These are phyloP conservation scores for Quercus phellos DNA, from an alignment of 331 rosid species.

Conservation along the genomic window DNA sequence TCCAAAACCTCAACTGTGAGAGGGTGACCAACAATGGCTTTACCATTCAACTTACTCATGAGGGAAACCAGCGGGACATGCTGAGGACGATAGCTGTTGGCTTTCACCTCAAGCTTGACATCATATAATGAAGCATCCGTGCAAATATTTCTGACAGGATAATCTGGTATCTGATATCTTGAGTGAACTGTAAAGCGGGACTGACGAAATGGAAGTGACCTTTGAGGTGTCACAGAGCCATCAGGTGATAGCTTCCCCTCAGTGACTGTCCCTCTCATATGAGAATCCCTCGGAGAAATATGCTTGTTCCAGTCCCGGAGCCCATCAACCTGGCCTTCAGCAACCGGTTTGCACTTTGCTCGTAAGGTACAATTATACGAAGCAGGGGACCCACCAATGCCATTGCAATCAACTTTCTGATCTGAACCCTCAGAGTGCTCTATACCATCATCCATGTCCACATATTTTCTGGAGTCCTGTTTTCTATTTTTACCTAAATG, in stretches of 20 bases:
- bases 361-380: constrained; percentile 34
- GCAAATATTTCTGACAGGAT: constrained; percentile 38
- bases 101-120: constrained; percentile 66
- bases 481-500: constrained; percentile 50
- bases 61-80: constrained; percentile 91
- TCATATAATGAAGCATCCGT: constrained; percentile 53
- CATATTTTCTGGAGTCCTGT: constrained; percentile 44
- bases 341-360: constrained; percentile 38
- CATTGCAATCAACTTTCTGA: constrained; percentile 45
- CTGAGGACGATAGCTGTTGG: constrained; percentile 60
- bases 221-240: constrained; percentile 49
- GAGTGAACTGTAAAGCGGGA: constrained; percentile 69
- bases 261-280: constrained; percentile 28
- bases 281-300: constrained; percentile 5
- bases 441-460: constrained; percentile 33
- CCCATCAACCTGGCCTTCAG: constrained; percentile 47
- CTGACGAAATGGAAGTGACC: constrained; percentile 82
- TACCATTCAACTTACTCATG: constrained; percentile 78
- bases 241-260: constrained; percentile 49
- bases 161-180: constrained; percentile 56
- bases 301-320: constrained; percentile 37
- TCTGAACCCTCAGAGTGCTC: constrained; percentile 37
- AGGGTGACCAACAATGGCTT: constrained; percentile 94
- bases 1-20: constrained; percentile 61
- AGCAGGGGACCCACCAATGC: constrained; percentile 23